These are phyloP conservation scores for Sistotremastrum suecicum DNA, from an alignment of 768 basidiomycete genomes.

Conservation along the genomic window DNA sequence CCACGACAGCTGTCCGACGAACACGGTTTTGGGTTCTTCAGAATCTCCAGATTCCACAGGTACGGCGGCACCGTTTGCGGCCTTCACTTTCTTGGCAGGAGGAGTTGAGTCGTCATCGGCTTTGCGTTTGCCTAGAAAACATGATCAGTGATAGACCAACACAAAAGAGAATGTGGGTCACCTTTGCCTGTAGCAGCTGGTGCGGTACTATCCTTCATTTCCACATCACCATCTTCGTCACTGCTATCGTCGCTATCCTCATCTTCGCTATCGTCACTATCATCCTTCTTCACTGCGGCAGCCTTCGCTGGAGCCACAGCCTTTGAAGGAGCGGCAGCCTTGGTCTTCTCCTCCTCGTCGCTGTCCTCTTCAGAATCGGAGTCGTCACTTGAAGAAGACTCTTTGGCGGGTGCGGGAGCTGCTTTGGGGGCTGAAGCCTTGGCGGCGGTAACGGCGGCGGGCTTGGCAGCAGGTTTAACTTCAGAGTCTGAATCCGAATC, in stretches of 20 bases:
- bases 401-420: constrained; percentile 16
- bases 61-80: constrained; percentile 40
- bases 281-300: constrained; percentile 14
- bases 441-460: constrained; percentile 10
- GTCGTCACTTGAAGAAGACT: constrained; percentile 14
- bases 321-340: constrained; percentile 6
- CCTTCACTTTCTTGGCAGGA: constrained; percentile 73
- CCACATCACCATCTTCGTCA: constrained; percentile 39
- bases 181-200: constrained; percentile 16
- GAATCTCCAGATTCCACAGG: constrained; percentile 25
- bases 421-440: constrained; percentile 9
- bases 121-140: constrained; percentile 59
- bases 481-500: constrained; percentile 9
- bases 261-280: constrained; percentile 13
- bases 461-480: constrained; percentile 10
- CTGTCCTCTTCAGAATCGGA: neutral
- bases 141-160: neutral
- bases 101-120: constrained; percentile 46
- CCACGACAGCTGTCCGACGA: constrained; percentile 91
- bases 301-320: constrained; percentile 4
- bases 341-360: constrained; percentile 10
- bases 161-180: constrained; percentile 17
- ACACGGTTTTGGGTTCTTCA: constrained; percentile 57
- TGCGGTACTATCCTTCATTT: constrained; percentile 36
- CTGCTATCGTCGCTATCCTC: constrained; percentile 18